Base-by-base conservation (phyloP, 768 basidiomycete species). In the Leucocoprinus leucothites region DNA sequence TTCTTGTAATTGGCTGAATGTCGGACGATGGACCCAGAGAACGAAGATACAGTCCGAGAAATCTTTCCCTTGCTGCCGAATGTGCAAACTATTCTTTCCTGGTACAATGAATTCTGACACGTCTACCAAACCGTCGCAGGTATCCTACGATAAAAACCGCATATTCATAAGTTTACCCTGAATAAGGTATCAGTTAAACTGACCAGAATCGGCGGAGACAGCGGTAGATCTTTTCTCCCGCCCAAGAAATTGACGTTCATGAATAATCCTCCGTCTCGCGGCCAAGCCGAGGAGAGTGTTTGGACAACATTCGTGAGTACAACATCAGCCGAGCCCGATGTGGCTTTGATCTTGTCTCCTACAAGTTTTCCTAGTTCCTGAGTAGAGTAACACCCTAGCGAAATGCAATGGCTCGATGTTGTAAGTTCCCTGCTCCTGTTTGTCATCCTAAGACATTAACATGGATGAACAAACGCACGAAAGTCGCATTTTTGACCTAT, bases 11-110 rank as follows among this genome's bases (percentile, higher is more conserved):
- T 85, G 84, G 1, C 61, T 64, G 7, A 44, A 59, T 6, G 80
- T 83, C 3, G 84, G 84, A 35, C 63, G 70, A 63, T 85, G 82
- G 1, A 69, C 72, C 46, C 75, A 74, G 4, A 85, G 65, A 25
- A 80, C 68, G 47, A 82, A 70, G 22, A 73, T 65, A 54, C 79
- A 76, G 28, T 70, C 65, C 6, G 76, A 75, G 65, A 81, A 64
- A 60, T 79, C 77, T 18, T 63, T 46, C 31, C 25, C 65, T 26
- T 60, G 63, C 50, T 82, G 82, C 28, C 57, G 61, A 28, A 85
- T 68, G 53, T 73, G 67, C 8, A 84, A 61, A 0, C 51, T 65
- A 58, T 84, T 84, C 8, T 62, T 41, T 18, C 81, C 82, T 0
- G 48, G 36, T 16, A 56, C 61, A 21, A 81, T 57, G 51, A 79